Conservation (phyloP, 768 basidiomycete species). For the Suillus subluteus region DNA sequence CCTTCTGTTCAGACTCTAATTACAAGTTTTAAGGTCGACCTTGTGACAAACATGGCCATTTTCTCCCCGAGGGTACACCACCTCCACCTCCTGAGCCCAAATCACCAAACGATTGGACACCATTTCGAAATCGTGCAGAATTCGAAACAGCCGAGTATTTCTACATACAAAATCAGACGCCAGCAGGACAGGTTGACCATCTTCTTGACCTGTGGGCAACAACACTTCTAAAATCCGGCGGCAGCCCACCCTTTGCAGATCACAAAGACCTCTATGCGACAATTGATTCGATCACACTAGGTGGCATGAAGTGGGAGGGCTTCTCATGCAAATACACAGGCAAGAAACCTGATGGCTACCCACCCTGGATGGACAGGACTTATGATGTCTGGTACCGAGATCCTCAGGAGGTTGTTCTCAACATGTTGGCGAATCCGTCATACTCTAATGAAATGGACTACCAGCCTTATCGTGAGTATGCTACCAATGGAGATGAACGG, state of each 20-base stretch:
- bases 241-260: slow-evolving; percentile 27
- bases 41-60: slow-evolving; percentile 16
- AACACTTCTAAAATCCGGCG: slow-evolving; percentile 17
- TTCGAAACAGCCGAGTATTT: slow-evolving; percentile 35
- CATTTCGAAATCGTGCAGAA: slow-evolving; percentile 27
- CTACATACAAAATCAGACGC: slow-evolving; percentile 30
- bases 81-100: slow-evolving; percentile 8
- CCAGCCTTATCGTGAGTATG: slow-evolving; percentile 20
- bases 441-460: slow-evolving; percentile 25
- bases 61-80: not conserved
- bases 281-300: slow-evolving; percentile 30
- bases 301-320: slow-evolving; percentile 34
- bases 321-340: slow-evolving; percentile 25
- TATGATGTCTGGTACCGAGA: slow-evolving; percentile 34
- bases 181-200: slow-evolving; percentile 21
- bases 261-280: slow-evolving; percentile 24
- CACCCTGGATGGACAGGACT: slow-evolving; percentile 29
- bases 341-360: slow-evolving; percentile 15
- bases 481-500: slow-evolving; percentile 4
- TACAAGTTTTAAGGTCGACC: slow-evolving; percentile 8
- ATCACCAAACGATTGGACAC: slow-evolving; percentile 25
- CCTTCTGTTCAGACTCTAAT: slow-evolving; percentile 4
- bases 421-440: slow-evolving; percentile 26
- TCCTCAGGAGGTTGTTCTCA: slow-evolving; percentile 18
- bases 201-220: slow-evolving; percentile 33